Conservation (phyloP, 2,329 filamentous ascomycete genomes). For the Talaromyces amestolkiae region DNA sequence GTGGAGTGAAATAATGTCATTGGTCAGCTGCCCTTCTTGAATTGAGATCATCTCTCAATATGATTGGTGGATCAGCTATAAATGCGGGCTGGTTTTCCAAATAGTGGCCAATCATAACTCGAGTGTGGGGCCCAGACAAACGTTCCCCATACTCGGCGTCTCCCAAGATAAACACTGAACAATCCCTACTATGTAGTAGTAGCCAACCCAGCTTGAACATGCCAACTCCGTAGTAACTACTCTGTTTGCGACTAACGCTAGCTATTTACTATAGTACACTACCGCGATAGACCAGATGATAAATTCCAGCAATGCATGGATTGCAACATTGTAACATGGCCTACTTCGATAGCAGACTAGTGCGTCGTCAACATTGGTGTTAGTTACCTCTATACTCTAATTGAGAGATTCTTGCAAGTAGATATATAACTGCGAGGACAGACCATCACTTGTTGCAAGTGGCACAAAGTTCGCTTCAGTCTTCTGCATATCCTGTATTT, state of each 20-base stretch:
- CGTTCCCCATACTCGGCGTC: not conserved
- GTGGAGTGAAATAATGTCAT: not conserved
- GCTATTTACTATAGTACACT: not conserved
- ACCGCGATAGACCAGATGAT: not conserved
- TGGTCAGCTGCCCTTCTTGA: not conserved
- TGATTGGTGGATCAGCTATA: not conserved
- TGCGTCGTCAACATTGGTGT: not conserved
- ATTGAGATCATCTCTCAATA: too few relatives aligned
- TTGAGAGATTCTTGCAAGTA: not conserved
- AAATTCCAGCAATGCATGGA: not conserved
- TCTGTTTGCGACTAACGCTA: too few relatives aligned
- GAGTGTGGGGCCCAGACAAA: not conserved
- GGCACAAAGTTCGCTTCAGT: not conserved
- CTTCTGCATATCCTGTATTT: not conserved
- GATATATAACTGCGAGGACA: not conserved
- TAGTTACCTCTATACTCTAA: not conserved
- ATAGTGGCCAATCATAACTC: not conserved
- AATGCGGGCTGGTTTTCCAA: too few relatives aligned
- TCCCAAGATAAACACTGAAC: not conserved
- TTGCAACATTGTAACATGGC: conserved; percentile 11
- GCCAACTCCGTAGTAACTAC: too few relatives aligned
- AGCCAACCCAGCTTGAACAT: not conserved
- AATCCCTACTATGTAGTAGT: too few relatives aligned
- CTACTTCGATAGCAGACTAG: not conserved
- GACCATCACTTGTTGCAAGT: not conserved